Percentiles rank a stretch among this genome's conserved stretches.
Conservation (phyloP, 2,329 filamentous ascomycete genomes). For the Trichoderma sp. region DNA sequence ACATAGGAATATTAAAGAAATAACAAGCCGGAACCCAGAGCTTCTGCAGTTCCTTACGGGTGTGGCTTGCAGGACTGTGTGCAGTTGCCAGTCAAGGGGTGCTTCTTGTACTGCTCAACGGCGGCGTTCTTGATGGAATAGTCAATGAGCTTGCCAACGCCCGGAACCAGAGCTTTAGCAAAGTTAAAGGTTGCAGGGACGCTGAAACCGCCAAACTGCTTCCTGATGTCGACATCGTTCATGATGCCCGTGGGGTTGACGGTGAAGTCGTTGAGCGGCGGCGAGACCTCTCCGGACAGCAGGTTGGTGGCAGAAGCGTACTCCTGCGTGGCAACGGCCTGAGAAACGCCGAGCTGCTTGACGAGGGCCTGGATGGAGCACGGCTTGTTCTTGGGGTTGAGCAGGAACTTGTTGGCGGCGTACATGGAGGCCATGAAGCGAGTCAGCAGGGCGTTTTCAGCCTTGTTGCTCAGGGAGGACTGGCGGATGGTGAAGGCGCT, state of each 20-base stretch:
- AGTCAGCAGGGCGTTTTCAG: background rate
- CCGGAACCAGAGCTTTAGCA: background rate
- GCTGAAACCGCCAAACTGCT: background rate
- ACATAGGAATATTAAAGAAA: background rate
- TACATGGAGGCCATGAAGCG: slow-evolving; percentile 11
- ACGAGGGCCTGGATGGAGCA: background rate
- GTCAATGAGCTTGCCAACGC: slow-evolving; percentile 6
- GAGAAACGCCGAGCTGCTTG: background rate
- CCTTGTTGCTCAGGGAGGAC: background rate
- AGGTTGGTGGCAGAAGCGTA: background rate
- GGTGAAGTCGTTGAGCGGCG: background rate
- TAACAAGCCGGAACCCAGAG: background rate
- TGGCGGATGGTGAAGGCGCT: background rate
- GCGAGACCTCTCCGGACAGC: slow-evolving; percentile 1
- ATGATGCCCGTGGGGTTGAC: background rate
- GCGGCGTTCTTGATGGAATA: background rate
- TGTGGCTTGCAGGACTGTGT: background rate
- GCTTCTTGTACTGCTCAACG: background rate
- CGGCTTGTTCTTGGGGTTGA: background rate
- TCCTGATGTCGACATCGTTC: background rate
- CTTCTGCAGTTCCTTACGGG: background rate
- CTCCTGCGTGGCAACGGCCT: background rate
- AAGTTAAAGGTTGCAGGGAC: background rate
- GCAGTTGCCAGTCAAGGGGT: background rate
- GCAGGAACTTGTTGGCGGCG: slow-evolving; percentile 6